Percentiles rank a stretch among this genome's conserved stretches.
These are phyloP conservation scores for Flagelloscypha sp. DNA, from an alignment of 768 basidiomycete genomes.

Conservation along the genomic window DNA sequence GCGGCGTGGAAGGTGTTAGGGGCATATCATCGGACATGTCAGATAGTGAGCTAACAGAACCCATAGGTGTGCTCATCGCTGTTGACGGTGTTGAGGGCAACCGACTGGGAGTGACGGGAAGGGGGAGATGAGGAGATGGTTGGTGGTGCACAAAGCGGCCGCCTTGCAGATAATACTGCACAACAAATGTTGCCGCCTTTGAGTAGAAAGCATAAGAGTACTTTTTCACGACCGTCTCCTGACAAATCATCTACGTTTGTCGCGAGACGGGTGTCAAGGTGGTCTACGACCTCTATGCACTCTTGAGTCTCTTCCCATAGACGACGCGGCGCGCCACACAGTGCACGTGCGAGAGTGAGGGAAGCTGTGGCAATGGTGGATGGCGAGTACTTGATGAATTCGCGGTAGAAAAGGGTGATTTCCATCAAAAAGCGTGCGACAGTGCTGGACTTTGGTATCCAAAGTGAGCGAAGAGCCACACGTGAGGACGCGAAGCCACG, in stretches of 20 bases:
- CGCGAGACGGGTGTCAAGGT: conserved; percentile 78
- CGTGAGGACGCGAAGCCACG: conserved; percentile 86
- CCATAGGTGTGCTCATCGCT: conserved; percentile 64
- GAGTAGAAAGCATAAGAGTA: conserved; percentile 97
- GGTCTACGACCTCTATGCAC: conserved; percentile 74
- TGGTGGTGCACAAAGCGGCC: conserved; percentile 56
- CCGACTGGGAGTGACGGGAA: conserved; percentile 65
- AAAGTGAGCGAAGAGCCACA: conserved; percentile 63
- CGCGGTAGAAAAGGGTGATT: conserved; percentile 95
- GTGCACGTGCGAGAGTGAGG: conserved; percentile 79
- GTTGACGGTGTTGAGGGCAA: conserved; percentile 35
- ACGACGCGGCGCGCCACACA: conserved; percentile 74
- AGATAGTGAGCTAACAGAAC: conserved; percentile 63
- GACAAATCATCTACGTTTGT: conserved; percentile 89
- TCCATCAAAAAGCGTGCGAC: conserved; percentile 99
- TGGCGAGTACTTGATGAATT: conserved; percentile 81
- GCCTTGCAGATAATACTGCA: conserved; percentile 90
- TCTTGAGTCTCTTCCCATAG: conserved; percentile 81
- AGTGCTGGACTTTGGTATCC: conserved; percentile 88
- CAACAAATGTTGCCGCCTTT: conserved; percentile 87
- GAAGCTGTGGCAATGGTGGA: conserved; percentile 88
- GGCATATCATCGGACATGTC: conserved; percentile 82
- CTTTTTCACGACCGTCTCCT: conserved; percentile 94
- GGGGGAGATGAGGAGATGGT: conserved; percentile 26
- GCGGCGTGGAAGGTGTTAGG: conserved; percentile 68